Base-by-base conservation (phyloP, 208 protist genomes). In the Angomonas deanei region DNA sequence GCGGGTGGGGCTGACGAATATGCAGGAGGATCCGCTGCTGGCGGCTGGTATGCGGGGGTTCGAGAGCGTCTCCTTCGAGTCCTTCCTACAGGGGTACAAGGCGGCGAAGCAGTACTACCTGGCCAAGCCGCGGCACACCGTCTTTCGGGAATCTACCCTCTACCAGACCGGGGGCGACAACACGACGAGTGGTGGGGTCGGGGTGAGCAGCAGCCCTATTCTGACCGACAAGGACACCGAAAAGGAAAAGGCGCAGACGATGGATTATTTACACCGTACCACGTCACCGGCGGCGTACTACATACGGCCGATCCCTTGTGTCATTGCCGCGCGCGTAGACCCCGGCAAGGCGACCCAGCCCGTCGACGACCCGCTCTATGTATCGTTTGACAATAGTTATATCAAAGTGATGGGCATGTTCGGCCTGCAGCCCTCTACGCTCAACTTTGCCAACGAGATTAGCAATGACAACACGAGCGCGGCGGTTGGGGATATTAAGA, bases 391-490 rank as follows among this genome's bases (percentile, higher is more conserved):
- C 17, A 72, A 61, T 27, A 76, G 59, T 0, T 78, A 82, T 32
- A 76, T 92, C 54, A 88, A 84, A 46, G 70, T 92, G 26, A 76
- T 92, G 68, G 85, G 85, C n/a, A 89, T 88, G 82, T 92, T 92
- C 50, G 85, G 85, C 36, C 63, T 87, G 28, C 75, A 88, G 53
- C 81, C 85, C 0, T 46, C 68, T n/a, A 88, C 84, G 3, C 56
- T 91, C 6, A 62, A 50, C 1, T 54, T 75, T 42, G 62, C 71
- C 23, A 60, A 52, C 24, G 23, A 28, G 49, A 63, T 56, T 1
- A 21, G 31, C 57, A 6, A 34, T 17, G 49, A 23, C 6, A 28
- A 50, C 6, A 38, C 3, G 48, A 32, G 10, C 26, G 42, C 13
- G 1, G 34, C 61, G 13, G 24, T 23, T n/a, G 19, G 30, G 21